Percentiles rank a stretch among this genome's conserved stretches.
These are phyloP conservation scores for Trichoderma afroharzianum DNA, from an alignment of 2,329 filamentous ascomycete genomes.

Conservation along the genomic window DNA sequence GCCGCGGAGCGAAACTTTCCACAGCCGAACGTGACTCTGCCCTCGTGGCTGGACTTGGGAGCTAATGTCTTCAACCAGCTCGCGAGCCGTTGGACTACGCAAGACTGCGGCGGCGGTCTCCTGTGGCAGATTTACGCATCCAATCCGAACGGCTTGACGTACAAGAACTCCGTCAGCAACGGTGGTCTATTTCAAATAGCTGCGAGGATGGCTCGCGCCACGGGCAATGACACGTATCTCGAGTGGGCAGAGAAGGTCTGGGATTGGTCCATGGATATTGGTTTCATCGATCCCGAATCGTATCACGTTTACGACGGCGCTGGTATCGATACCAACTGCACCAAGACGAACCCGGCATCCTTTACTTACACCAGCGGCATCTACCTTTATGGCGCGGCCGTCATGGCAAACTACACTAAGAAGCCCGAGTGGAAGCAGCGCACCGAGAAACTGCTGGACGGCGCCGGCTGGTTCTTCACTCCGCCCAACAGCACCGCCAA, in stretches of 20 bases:
- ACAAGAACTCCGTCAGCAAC: conserved; percentile 81
- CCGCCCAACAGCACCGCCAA: conserved; percentile 46
- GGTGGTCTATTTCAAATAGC: conserved; percentile 80
- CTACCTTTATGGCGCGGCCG: conserved; percentile 61
- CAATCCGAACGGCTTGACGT: conserved; percentile 71
- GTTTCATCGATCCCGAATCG: conserved; percentile 50
- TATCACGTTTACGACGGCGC: conserved; percentile 62
- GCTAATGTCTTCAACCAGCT: conserved; percentile 72
- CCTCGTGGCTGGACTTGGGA: conserved; percentile 64
- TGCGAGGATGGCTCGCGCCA: conserved; percentile 68
- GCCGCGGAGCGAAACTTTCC: conserved; percentile 68
- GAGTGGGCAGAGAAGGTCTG: conserved; percentile 66
- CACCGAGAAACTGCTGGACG: conserved; percentile 49
- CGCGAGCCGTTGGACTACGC: conserved; percentile 64
- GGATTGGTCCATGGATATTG: conserved; percentile 58
- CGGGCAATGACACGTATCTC: conserved; percentile 61
- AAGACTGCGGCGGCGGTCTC: conserved; percentile 66
- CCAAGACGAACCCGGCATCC: conserved; percentile 47
- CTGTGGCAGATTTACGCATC: conserved; percentile 77
- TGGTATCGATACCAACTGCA: conserved; percentile 52
- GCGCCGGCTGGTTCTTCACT: conserved; percentile 52
- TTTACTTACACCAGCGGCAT: conserved; percentile 66
- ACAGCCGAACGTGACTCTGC: conserved; percentile 52
- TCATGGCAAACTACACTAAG: conserved; percentile 59
- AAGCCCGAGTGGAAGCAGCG: conserved; percentile 52